Evolutionary conservation across 169 alveolate species (phyloP).

Genomic region (Cryptosporidium canis): DNA sequence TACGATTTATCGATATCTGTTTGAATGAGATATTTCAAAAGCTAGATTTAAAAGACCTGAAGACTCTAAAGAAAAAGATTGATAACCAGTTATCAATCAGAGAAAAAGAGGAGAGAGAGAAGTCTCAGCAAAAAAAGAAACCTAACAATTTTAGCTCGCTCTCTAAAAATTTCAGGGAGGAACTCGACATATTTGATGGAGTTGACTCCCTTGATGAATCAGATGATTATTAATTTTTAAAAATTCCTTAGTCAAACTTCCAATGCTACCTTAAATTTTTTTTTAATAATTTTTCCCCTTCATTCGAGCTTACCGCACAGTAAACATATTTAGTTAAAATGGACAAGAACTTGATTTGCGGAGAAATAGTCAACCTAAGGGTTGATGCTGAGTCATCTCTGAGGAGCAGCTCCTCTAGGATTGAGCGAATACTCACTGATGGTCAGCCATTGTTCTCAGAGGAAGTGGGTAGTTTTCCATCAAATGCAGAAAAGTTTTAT

Average conservation of each 20-base stretch:
- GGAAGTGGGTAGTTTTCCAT: constrained; percentile 22
- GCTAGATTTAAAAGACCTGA: constrained; percentile 54
- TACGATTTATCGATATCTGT: constrained; percentile 60
- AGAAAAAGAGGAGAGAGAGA: constrained; percentile 57
- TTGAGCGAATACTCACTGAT: constrained; percentile 34
- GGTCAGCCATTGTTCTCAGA: constrained; percentile 45
- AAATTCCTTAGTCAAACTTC: not conserved
- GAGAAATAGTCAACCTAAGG: not conserved
- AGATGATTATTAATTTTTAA: constrained; percentile 34
- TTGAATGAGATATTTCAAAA: constrained; percentile 56
- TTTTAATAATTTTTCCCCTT: not conserved
- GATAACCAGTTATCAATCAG: constrained; percentile 15
- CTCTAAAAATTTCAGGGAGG: constrained; percentile 52
- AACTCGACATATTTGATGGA: constrained; percentile 69
- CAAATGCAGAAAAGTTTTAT: constrained; percentile 52
- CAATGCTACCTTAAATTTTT: constrained; percentile 4
- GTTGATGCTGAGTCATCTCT: constrained; percentile 17
- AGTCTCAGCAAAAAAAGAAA: constrained; percentile 55
- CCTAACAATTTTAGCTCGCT: constrained; percentile 24
- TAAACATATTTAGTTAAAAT: not conserved
- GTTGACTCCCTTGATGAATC: constrained; percentile 65
- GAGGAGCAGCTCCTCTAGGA: constrained; percentile 18
- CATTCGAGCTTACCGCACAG: not conserved
- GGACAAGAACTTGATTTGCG: constrained; percentile 15
- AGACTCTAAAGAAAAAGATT: constrained; percentile 54